Evolutionary conservation across 139 green algal genomes (phyloP).

Genomic region (Chlorella sp.): DNA sequence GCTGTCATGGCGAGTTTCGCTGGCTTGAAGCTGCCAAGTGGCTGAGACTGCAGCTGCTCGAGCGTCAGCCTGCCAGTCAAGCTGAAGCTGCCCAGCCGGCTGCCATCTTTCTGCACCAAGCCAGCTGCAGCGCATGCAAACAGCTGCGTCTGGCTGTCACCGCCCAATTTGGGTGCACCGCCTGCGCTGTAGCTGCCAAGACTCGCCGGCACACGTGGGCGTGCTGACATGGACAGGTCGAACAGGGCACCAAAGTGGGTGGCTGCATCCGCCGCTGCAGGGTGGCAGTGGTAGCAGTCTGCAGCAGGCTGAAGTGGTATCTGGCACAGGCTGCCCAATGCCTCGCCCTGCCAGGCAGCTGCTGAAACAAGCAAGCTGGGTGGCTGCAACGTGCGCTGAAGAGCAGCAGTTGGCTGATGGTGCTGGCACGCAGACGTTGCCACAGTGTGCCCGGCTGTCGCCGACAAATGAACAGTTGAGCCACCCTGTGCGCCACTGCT

Average conservation of each 20-base stretch:
- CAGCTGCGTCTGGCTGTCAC: neutral
- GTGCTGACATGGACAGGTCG: neutral
- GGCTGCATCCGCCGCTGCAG: neutral
- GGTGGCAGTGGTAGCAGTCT: constrained; percentile 28
- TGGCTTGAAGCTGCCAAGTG: neutral
- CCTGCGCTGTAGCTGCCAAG: neutral
- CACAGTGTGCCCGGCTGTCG: neutral
- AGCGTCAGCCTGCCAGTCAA: neutral
- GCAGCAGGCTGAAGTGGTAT: neutral
- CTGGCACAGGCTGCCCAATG: neutral
- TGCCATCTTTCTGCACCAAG: neutral
- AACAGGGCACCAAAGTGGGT: constrained; percentile 19
- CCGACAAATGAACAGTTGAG: neutral
- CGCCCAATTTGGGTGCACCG: too few species aligned
- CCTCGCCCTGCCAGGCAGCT: neutral
- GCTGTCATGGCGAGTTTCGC: neutral
- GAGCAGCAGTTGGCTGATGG: neutral
- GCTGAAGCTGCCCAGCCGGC: neutral
- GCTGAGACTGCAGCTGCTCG: neutral
- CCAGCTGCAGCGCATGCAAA: neutral
- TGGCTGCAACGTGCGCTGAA: neutral
- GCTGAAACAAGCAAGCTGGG: neutral
- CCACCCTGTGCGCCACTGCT: neutral
- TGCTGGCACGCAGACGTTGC: neutral
- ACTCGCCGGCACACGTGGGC: neutral